Conservation (phyloP, 768 basidiomycete species). For the Paxillus ammoniavirescens region DNA sequence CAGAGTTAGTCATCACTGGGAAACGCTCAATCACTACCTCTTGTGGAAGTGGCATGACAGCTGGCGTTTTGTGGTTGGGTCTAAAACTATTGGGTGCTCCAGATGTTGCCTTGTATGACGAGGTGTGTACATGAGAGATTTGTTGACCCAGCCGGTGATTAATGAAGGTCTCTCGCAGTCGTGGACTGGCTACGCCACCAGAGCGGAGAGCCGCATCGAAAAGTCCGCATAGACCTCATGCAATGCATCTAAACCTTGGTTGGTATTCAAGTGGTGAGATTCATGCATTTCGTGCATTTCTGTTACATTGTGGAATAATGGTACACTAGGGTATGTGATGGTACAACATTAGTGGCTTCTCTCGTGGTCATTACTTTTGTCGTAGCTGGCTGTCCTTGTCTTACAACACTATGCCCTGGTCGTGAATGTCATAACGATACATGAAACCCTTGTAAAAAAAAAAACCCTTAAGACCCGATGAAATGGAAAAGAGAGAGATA, state of each 20-base stretch:
- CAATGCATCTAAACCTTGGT: conserved; percentile 8
- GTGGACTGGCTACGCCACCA: conserved; percentile 91
- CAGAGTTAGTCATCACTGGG: conserved; percentile 58
- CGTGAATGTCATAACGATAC: conserved; percentile 17
- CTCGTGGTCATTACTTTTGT: conserved; percentile 15
- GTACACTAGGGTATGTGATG: conserved; percentile 23
- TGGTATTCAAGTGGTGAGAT: background rate
- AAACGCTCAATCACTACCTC: conserved; percentile 63
- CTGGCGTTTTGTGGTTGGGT: conserved; percentile 91
- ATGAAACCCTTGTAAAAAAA: conserved; percentile 19
- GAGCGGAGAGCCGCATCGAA: conserved; percentile 70
- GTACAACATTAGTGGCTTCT: conserved; percentile 28
- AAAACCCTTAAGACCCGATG: conserved; percentile 14
- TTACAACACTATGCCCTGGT: conserved; percentile 10
- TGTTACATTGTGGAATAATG: conserved; percentile 9
- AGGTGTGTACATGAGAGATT: conserved; percentile 52
- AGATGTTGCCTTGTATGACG: conserved; percentile 82
- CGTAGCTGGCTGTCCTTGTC: conserved; percentile 12
- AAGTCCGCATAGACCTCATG: conserved; percentile 34
- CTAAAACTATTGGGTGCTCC: conserved; percentile 66
- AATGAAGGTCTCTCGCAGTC: conserved; percentile 52
- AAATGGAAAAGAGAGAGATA: background rate
- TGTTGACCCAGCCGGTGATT: conserved; percentile 11
- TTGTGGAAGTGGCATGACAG: conserved; percentile 99
- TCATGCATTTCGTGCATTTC: conserved; percentile 5